Percentiles rank a stretch among this genome's conserved stretches.
Evolutionary conservation across 441 rosid species (phyloP).

Genomic region (Pelargonium fulgidum): DNA sequence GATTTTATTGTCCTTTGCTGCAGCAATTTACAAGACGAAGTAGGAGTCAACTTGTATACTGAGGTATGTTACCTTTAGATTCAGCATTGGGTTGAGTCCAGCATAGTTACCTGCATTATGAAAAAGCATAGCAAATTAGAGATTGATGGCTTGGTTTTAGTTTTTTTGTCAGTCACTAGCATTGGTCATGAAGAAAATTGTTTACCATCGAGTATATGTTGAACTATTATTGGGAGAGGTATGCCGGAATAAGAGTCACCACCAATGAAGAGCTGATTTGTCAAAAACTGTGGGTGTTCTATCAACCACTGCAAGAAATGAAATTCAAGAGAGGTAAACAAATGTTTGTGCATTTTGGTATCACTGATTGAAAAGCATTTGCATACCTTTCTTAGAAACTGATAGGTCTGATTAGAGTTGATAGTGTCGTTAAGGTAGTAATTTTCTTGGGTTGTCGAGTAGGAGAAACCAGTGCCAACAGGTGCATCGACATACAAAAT

Average conservation of each 20-base stretch:
- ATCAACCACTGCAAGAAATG: slow-evolving; percentile 45
- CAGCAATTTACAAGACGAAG: not conserved
- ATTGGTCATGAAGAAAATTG: not conserved
- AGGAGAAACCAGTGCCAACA: slow-evolving; percentile 34
- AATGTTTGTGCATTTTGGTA: no score
- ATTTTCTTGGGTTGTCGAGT: slow-evolving; percentile 24
- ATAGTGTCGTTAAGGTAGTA: slow-evolving; percentile 23
- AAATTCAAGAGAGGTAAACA: not conserved
- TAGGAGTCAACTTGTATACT: not conserved
- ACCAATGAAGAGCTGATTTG: slow-evolving; percentile 46
- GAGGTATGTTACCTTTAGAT: not conserved
- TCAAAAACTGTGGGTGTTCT: slow-evolving; percentile 40
- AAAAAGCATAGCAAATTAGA: no score
- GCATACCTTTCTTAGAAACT: slow-evolving; percentile 27
- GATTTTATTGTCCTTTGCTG: not conserved
- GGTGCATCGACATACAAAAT: slow-evolving; percentile 34
- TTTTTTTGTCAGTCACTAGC: no score
- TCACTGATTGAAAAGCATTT: not conserved
- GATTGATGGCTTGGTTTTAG: no score
- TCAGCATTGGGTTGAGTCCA: not conserved
- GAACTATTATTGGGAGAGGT: not conserved
- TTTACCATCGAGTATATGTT: slow-evolving; percentile 30
- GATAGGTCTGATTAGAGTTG: slow-evolving; percentile 13
- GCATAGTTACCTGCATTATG: not conserved
- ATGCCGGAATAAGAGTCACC: slow-evolving; percentile 72